Evolutionary conservation across 2,329 filamentous ascomycete species (phyloP).

Genomic region (Xylariales sp.): DNA sequence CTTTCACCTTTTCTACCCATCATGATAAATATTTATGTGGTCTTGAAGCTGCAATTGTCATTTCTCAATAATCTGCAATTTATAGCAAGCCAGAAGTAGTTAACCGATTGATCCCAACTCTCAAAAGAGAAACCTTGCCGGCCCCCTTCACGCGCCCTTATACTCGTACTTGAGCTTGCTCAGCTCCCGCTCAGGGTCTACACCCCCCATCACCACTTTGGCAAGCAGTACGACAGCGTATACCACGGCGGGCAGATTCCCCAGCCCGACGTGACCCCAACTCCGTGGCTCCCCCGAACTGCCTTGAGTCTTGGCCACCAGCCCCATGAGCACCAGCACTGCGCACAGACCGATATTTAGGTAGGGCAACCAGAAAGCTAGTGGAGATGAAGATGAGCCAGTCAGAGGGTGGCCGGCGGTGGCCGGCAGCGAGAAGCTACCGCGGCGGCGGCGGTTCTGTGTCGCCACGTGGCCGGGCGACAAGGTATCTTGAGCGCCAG

Average conservation of each 20-base stretch:
- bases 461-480: neutral
- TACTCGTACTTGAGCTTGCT: constrained; percentile 59
- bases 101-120: too few species aligned
- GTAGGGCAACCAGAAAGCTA: constrained; percentile 55
- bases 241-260: constrained; percentile 51
- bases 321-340: constrained; percentile 44
- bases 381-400: constrained; percentile 31
- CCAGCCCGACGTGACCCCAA: constrained; percentile 37
- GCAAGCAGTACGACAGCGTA: constrained; percentile 57
- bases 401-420: neutral
- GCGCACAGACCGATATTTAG: constrained; percentile 55
- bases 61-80: neutral
- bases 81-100: too few species aligned
- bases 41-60: too few species aligned
- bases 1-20: too few species aligned
- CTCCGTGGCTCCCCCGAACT: constrained; percentile 6
- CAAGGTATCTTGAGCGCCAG: neutral
- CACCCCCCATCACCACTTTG: constrained; percentile 61
- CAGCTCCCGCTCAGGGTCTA: constrained; percentile 65
- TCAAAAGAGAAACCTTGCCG: too few species aligned
- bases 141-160: constrained; percentile 62
- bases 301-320: constrained; percentile 23
- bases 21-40: too few species aligned
- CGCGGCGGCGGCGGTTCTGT: neutral
- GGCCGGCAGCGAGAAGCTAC: constrained; percentile 5